Evolutionary conservation across 2,329 filamentous ascomycete genomes (phyloP), one percentile per base, ranked within the genome.

Genomic region (Fusarium pseudoanthophilum): DNA sequence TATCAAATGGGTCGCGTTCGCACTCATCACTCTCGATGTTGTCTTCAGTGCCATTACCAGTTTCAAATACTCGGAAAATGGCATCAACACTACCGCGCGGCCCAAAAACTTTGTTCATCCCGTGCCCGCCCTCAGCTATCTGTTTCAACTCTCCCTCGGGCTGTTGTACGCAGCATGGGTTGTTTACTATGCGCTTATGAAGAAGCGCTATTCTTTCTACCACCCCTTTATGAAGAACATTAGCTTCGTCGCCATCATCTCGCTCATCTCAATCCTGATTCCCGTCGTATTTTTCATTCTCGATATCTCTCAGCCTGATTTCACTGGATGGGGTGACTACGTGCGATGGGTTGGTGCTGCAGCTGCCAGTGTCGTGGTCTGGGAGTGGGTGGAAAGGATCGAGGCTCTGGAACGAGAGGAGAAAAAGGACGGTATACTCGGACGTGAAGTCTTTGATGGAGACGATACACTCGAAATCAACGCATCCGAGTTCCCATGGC

Each of bases 1-100:
- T 75, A 99, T 99, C 84, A 98, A 98, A 84, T 99, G 95, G 95
- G 94, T 95, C 21, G 96, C 95, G 3, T 98, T 98, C 80, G 95
- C 93, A 7, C 89, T 99, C 64, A 98, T 99, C 78, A 90, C 94
- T 1, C 88, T 98, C 67, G 95, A 98, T 80, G 92, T 95, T 48
- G 90, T 95, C 16, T 99, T 99, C 82, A 95, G 93, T 78, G 94
- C 93, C 53, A 88, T 98, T 66, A 97, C 98, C 85, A 96, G 93
- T 78, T 98, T 98, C 79, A 80, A 86, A 59, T 90, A 88, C 75
- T 82, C 83, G 7, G 82, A 83, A 28, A 85, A 84, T 36, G 86
- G 88, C 57, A 87, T 84, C 64, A 85, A 84, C 20, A 85, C 88
- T 39, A 87, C 84, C 53, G 86, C 87, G 26, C 88, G 91, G 67